Conservation (phyloP, 441 rosid species). For the Rhodomyrtus psidioides region DNA sequence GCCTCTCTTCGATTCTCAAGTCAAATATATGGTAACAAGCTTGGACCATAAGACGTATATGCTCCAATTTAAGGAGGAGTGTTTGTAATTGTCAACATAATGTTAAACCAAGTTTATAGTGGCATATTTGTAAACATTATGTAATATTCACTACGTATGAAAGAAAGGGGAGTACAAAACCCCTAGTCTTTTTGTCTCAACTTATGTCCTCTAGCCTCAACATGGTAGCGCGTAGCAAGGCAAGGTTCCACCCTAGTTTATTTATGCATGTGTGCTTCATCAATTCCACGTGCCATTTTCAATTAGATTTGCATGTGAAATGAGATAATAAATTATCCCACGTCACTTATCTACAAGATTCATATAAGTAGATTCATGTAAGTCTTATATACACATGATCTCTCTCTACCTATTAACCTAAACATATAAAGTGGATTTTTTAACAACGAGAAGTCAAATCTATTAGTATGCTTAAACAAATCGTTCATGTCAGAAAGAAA, state of each 20-base stretch:
- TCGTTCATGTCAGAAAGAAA: background rate
- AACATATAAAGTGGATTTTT: background rate
- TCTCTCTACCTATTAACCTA: background rate
- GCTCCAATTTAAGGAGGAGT: background rate
- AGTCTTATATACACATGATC: background rate
- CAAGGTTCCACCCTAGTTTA: background rate
- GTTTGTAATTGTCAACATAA: background rate
- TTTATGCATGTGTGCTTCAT: background rate
- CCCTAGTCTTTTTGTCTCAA: background rate
- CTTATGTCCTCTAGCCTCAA: background rate
- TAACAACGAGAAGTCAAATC: background rate
- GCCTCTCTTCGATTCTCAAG: background rate
- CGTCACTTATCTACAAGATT: background rate
- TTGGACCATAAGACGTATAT: background rate
- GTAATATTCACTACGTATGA: background rate
- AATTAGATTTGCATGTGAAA: background rate
- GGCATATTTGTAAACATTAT: background rate
- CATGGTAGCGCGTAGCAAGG: background rate
- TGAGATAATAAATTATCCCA: background rate
- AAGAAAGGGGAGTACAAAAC: background rate
- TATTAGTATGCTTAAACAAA: background rate
- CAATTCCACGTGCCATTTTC: background rate
- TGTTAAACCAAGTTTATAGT: background rate
- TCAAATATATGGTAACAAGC: background rate
- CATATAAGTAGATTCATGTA: background rate